A percentile compares a stretch with the other conserved stretches of the same genome.
These are phyloP conservation scores for Pisolithus albus DNA, from an alignment of 768 basidiomycete species.

Conservation along the genomic window DNA sequence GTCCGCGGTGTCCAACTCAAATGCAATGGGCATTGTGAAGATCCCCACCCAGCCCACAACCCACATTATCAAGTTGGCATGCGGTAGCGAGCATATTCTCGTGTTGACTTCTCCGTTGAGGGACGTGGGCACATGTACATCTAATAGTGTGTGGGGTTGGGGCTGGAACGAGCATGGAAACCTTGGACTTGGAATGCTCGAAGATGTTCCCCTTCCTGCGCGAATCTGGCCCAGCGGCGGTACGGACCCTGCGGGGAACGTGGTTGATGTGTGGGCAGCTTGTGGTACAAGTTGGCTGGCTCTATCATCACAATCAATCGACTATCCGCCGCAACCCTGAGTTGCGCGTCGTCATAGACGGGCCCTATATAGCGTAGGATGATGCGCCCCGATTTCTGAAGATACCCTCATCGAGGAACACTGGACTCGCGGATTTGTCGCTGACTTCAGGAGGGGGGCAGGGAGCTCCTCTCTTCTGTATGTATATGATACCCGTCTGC, in stretches of 20 bases:
- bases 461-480: too few relatives aligned
- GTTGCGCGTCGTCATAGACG: too few relatives aligned
- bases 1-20: neutral
- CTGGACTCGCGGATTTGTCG: too few relatives aligned
- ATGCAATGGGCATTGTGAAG: constrained; percentile 5
- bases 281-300: constrained; percentile 30
- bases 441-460: too few relatives aligned
- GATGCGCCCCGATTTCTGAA: too few relatives aligned
- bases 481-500: too few relatives aligned
- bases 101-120: constrained; percentile 17
- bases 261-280: constrained; percentile 23
- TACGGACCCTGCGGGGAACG: constrained; percentile 8
- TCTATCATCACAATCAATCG: constrained; percentile 13
- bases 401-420: too few relatives aligned
- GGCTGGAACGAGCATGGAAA: constrained; percentile 99
- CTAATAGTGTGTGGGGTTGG: constrained; percentile 64
- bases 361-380: too few relatives aligned
- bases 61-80: constrained; percentile 38
- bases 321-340: too few relatives aligned
- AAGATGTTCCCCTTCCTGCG: constrained; percentile 44
- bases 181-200: constrained; percentile 59
- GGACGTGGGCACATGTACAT: constrained; percentile 19
- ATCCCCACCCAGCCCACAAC: constrained; percentile 19
- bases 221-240: constrained; percentile 45
- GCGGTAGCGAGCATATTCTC: constrained; percentile 85